These are phyloP conservation scores for Cyclotella atomus DNA, from an alignment of 108 stramenopile species.

Conservation along the genomic window DNA sequence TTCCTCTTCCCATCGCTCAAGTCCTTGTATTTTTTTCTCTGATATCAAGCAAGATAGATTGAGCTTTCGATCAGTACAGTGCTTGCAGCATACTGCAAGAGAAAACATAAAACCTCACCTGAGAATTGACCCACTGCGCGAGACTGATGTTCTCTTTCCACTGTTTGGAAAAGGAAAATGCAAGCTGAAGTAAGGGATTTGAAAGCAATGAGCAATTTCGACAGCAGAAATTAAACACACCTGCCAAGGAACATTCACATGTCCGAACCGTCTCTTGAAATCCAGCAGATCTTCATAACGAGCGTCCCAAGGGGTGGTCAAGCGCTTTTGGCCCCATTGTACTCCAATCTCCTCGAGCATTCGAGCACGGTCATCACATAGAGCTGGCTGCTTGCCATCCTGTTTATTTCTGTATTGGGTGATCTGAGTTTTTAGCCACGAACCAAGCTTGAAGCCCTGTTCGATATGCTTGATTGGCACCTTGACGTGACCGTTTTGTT, in stretches of 20 bases:
- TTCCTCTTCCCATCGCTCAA: conserved; percentile 39
- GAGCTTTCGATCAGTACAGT: no score
- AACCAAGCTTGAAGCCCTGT: conserved; percentile 28
- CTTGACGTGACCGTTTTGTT: conserved; percentile 33
- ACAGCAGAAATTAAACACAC: no score
- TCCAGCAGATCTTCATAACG: conserved; percentile 29
- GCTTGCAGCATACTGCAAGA: no score
- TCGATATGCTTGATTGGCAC: conserved; percentile 32
- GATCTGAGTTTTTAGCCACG: conserved; percentile 48
- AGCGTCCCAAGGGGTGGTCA: conserved; percentile 37
- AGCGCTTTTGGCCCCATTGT: conserved; percentile 33
- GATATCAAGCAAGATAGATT: no score
- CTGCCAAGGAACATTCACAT: conserved; percentile 48
- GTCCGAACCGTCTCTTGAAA: conserved; percentile 35
- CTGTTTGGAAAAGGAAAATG: no score
- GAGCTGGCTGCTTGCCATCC: conserved; percentile 29
- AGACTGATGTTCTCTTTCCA: conserved; percentile 45
- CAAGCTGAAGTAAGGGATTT: no score
- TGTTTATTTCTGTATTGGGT: conserved; percentile 44
- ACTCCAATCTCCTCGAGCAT: conserved; percentile 42
- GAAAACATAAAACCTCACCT: no score
- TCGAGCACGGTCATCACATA: conserved; percentile 29
- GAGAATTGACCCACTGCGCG: conserved; percentile 46
- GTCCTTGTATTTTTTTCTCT: conserved; percentile 48
- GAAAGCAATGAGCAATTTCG: no score